Evolutionary conservation across 1,284 basidiomycete species (phyloP).

Genomic region (Mycena sp.): DNA sequence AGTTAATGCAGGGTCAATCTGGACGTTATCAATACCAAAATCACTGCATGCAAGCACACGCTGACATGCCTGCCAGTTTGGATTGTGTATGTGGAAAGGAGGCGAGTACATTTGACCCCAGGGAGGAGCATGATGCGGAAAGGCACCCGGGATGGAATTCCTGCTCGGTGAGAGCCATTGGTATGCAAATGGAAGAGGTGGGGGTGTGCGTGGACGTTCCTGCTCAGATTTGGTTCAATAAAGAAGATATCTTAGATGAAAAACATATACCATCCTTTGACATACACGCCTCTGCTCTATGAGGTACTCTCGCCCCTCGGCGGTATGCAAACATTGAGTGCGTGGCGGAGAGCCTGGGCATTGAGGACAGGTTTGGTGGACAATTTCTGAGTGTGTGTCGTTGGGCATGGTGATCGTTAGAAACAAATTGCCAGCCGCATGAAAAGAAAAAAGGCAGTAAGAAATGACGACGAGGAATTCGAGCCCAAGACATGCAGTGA

Average conservation of each 20-base stretch:
- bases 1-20: no score
- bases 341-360: neutral
- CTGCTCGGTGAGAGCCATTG: no score
- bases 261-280: neutral
- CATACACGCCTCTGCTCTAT: neutral
- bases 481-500: no score
- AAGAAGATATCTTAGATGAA: neutral
- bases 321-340: neutral
- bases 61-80: no score
- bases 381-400: neutral
- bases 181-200: no score
- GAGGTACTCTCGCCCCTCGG: neutral
- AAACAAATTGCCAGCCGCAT: neutral
- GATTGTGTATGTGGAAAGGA: no score
- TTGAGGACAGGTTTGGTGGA: neutral
- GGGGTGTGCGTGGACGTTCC: neutral
- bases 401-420: neutral
- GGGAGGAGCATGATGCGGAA: no score
- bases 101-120: no score
- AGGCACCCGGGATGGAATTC: no score
- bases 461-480: no score
- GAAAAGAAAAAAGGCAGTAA: neutral
- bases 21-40: no score
- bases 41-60: no score
- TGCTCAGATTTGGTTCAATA: neutral